Conservation (phyloP, 1,284 basidiomycete species). For the Trametes polyzona region DNA sequence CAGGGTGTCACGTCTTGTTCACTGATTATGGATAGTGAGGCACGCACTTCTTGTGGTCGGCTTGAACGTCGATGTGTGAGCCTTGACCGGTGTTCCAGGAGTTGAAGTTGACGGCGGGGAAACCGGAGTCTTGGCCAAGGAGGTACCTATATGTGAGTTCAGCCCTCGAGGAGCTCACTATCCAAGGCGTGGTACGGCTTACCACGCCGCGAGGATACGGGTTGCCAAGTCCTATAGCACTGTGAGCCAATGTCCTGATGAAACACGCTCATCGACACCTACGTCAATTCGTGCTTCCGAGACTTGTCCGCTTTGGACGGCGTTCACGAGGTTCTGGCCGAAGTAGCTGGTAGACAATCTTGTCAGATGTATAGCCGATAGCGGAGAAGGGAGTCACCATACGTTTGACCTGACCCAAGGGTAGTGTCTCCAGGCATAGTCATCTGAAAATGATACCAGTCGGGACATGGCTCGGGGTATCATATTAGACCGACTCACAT, state of each 20-base stretch:
- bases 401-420: constrained; percentile 41
- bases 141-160: constrained; percentile 48
- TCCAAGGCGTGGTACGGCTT: not conserved
- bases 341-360: constrained; percentile 20
- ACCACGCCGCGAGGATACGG: constrained; percentile 65
- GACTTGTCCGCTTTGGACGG: constrained; percentile 26
- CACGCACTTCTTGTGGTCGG: constrained; percentile 59
- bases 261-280: not conserved
- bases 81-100: constrained; percentile 34
- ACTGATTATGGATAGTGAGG: not conserved
- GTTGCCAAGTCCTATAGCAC: constrained; percentile 56
- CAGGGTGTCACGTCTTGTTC: not conserved
- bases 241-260: not conserved
- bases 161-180: too few species aligned
- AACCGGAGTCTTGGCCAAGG: constrained; percentile 63
- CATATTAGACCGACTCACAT: too few species aligned
- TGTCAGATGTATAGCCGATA: not conserved
- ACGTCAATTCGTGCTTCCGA: constrained; percentile 25
- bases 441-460: constrained; percentile 44
- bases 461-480: too few species aligned
- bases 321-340: constrained; percentile 25
- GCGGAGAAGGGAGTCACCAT: not conserved
- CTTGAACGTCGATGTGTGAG: constrained; percentile 40
- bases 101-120: constrained; percentile 50
- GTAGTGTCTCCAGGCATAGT: constrained; percentile 63